Percentiles rank a stretch among this genome's conserved stretches.
phyloP scores from a whole-genome alignment of 805 yeast species.

The Osmozyma mogii region DNA sequence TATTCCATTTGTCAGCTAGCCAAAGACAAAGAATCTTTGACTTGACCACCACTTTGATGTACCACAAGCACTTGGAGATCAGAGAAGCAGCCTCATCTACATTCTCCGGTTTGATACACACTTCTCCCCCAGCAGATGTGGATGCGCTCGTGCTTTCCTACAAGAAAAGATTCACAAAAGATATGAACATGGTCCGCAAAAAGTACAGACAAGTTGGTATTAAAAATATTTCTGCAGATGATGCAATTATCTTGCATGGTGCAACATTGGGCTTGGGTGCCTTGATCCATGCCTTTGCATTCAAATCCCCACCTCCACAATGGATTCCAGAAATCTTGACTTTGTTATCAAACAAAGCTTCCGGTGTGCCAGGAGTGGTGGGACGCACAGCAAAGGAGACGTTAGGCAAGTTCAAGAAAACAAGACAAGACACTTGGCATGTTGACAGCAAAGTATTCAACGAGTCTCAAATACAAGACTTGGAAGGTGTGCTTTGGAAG shows the following conservation, averaged over 20 bases:
- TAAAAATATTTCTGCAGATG: slow-evolving; percentile 29
- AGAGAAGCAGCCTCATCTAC: slow-evolving; percentile 66
- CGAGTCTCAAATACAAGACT: slow-evolving; percentile 73
- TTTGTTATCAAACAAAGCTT: slow-evolving; percentile 60
- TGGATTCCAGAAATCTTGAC: slow-evolving; percentile 80
- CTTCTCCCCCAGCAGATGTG: slow-evolving; percentile 41
- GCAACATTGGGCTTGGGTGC: slow-evolving; percentile 87
- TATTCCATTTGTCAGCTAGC: slow-evolving; percentile 40
- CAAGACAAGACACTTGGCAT: slow-evolving; percentile 95
- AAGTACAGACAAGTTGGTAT: slow-evolving; percentile 33
- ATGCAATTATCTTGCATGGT: slow-evolving; percentile 58
- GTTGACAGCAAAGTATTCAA: slow-evolving; percentile 71
- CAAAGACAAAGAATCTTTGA: slow-evolving; percentile 46
- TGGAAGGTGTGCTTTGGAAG: slow-evolving; percentile 91
- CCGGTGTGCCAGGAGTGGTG: slow-evolving; percentile 66
- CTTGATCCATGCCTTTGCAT: slow-evolving; percentile 82
- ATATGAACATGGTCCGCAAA: slow-evolving; percentile 34
- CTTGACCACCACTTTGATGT: slow-evolving; percentile 45
- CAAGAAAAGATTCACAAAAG: slow-evolving; percentile 21
- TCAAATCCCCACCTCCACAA: slow-evolving; percentile 78
- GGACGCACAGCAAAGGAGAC: slow-evolving; percentile 80
- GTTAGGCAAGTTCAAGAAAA: slow-evolving; percentile 78
- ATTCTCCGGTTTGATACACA: slow-evolving; percentile 74
- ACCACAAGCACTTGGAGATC: slow-evolving; percentile 63
- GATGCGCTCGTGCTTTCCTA: slow-evolving; percentile 35